Base-by-base conservation (phyloP, 2,329 filamentous ascomycete genomes). In the Colletotrichum godetiae region DNA sequence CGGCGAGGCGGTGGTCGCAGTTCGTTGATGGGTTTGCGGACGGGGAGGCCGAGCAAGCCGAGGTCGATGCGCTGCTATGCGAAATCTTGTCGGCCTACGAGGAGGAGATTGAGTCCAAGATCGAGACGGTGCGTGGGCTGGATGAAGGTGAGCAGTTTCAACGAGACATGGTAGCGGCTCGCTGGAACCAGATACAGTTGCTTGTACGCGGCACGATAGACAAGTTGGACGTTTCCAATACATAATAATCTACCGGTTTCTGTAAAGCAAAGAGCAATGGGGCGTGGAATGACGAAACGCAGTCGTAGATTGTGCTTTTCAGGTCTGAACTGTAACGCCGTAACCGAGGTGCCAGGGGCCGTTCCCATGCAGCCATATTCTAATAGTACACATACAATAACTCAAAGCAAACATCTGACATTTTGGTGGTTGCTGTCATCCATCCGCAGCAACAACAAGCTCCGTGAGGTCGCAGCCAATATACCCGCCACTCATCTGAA, bases 21-120 rank as follows among this genome's bases (percentile, higher is more conserved):
- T 86, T 90, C 55, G 84, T 89, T 1, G 82, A 84, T 49, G 84
- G 83, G 2, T 77, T 80, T 5, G 86, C 87, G 64, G 88, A 87
- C 63, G 87, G 85, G 4, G 82, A 84, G 74, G 78, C 75, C 13
- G 84, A 87, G 67, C 83, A 86, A 75, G 75, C 37, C 8, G 77
- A 78, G 33, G 86, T 86, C 1, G 74, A 83, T 55, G 74, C 35
- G 13, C 29, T 85, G 60, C 75, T 90, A 27, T 65, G 80, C 1
- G 77, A 78, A 29, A 74, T 88, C 3, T 66, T 89, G 67, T 74
- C 73, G 8, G 80, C 81, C 72, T 86, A 84, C 67, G 79, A 81
- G 35, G 76, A 67, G 13, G 81, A 80, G 42, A 78, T 84, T 5
- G 74, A 78, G 1, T 77, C 75, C 60, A 81, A 70, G 24, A 72